Base-by-base conservation (phyloP, 192 early-diverging fungal species). In the Backusella macrospora region DNA sequence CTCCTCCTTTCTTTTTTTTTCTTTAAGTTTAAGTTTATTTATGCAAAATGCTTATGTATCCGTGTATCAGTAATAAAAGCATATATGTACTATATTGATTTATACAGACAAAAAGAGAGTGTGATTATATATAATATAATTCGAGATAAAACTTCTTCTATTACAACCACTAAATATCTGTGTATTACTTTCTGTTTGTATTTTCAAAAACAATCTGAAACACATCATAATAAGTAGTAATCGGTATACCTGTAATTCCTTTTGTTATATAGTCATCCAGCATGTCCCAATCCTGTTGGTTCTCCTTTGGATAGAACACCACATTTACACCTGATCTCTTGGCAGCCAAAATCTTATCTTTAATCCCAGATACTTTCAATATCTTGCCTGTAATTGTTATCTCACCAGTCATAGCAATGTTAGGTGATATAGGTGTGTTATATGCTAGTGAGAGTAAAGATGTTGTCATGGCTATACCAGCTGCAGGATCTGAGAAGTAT, bases 321-420 rank as follows among this genome's bases (percentile, higher is more conserved):
- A 86, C 90, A 71, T 88, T 92, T n/a, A 98, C 94, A 14, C 95
- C 93, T 14, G 90, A 92, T 48, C 95, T 85, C 75, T 98, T 96
- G 71, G 98, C 98, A 3, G 96, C 98, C 80, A 99, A 96, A 7
- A 95, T 91, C 84, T 99, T 98, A 69, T 99, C 96, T 76, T 96
- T 96, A 29, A 99, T 82, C 14, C 96, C 96, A 40, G 96, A 96
- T 72, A 99, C 96, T 85, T 97, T 95, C 47, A 99, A 86, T 40
- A 99, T 90, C 71, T 97, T 96, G 40, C 98, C 98, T 0, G 98
- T 98, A 68, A 99, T 83, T 8, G 98, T 99, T 65, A 99, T 83
- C 84, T 99, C 98, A 73, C 98, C 98, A 1, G 98, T 99, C 98
- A 98, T 99, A 55, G 98, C 95, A 37, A 97, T 90, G 29, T 95